These are phyloP conservation scores for Fusarium lateritium DNA, from an alignment of 2,329 filamentous ascomycete species.

Conservation along the genomic window DNA sequence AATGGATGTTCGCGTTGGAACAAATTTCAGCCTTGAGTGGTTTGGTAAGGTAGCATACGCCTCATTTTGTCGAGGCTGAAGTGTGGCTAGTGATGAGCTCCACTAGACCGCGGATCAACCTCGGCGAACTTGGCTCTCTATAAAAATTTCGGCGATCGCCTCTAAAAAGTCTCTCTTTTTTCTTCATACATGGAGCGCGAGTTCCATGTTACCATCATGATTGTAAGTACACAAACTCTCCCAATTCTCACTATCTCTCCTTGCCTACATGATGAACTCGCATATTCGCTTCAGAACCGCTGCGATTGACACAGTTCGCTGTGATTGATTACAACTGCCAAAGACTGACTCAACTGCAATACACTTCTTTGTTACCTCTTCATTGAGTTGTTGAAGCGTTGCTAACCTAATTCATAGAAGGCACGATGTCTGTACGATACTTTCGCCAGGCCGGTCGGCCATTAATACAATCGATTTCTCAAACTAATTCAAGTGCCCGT, in stretches of 20 bases:
- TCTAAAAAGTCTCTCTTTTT: conserved; percentile 24
- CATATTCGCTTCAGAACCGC: conserved; percentile 65
- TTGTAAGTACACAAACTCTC: conserved; percentile 52
- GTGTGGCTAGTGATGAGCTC: conserved; percentile 2
- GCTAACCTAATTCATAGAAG: conserved; percentile 48
- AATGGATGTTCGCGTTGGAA: conserved; percentile 50
- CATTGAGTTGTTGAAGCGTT: conserved; percentile 18
- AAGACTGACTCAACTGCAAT: conserved; percentile 53
- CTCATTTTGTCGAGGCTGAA: conserved; percentile 36
- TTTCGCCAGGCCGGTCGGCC: conserved; percentile 56
- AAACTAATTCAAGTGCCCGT: conserved; percentile 25
- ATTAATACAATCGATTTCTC: conserved; percentile 38
- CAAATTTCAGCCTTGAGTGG: conserved; percentile 54
- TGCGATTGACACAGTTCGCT: conserved; percentile 65
- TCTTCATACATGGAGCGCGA: conserved; percentile 49
- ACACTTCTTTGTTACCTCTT: conserved; percentile 25
- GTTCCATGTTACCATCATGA: conserved; percentile 56
- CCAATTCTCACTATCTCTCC: neutral
- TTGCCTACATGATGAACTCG: conserved; percentile 58
- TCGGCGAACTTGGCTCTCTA: conserved; percentile 24
- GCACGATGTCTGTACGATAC: conserved; percentile 57
- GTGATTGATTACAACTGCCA: conserved; percentile 61
- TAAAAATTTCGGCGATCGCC: conserved; percentile 45
- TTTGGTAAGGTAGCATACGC: conserved; percentile 41
- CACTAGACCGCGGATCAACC: conserved; percentile 39